Evolutionary conservation across 1,139 yeast genomes (phyloP), one percentile per base, ranked within the genome.

Genomic region (Kurtzmaniella quercitrusa): DNA sequence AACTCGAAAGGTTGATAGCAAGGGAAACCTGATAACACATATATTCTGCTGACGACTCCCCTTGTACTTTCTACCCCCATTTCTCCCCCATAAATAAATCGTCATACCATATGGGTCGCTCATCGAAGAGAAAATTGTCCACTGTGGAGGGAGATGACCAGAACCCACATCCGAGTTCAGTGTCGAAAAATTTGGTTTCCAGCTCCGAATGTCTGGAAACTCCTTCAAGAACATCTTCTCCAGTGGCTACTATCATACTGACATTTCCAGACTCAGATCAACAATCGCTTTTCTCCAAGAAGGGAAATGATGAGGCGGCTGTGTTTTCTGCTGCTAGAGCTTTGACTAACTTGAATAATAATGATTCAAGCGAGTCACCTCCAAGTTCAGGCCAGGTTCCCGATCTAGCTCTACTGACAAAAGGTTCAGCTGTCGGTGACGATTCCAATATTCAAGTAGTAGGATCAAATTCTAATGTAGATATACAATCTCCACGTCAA

Each of bases 261-360:
- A 11, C 19, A 17, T 19, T 7, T 4, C 31, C 31, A n/a, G 31
- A 27, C n/a, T 4, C 5, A 27, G 31, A 27, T 10, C 31, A 27
- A n/a, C 31, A 27, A 27, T 7, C 31, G 5, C 31, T 27, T 4
- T 4, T 3, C 31, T 27, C 31, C 4, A 34, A 41, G 19, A 33
- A 25, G 25, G 38, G 16, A 31, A 37, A 34, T 5, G 43, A 43
- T 34, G 66, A 62, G 43, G 55, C 56, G 25, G 72, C 66, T 34
- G 47, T 67, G 36, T 68, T 66, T 11, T 55, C 63, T 19, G 77
- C 77, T 0, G 77, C 77, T 5, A 71, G 70, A 46, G 73, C 73
- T 4, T 60, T 72, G 42, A 66, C 77, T 3, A 65, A 60, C 46
- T 60, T 68, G 41, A 66, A 63, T 21, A 66, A 63, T 21, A 54